Evolutionary conservation across 148 eudicot species (phyloP).

Genomic region (Arbutus unedo): DNA sequence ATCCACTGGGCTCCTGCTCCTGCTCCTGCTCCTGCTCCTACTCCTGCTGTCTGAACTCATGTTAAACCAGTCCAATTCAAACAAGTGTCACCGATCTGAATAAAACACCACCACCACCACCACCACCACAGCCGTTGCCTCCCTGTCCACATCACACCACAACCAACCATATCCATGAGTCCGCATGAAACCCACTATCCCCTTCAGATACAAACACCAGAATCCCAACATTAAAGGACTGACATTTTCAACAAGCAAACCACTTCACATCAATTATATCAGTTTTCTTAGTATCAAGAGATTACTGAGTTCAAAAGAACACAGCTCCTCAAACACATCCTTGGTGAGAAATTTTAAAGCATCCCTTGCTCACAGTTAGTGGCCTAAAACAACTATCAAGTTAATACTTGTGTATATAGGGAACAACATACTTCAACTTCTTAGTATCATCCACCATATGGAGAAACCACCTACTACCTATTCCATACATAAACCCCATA

Average conservation of each 20-base stretch:
- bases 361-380: constrained; percentile 10
- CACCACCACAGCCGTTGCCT: constrained; percentile 61
- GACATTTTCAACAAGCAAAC: constrained; percentile 32
- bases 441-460: neutral
- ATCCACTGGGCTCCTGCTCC: constrained; percentile 79
- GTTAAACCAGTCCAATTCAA: constrained; percentile 38
- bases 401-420: neutral
- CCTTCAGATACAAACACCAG: constrained; percentile 38
- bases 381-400: neutral
- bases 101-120: constrained; percentile 46
- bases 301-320: constrained; percentile 8
- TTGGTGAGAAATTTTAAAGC: constrained; percentile 13
- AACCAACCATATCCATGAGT: constrained; percentile 59
- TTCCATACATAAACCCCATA: neutral
- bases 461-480: neutral
- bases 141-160: constrained; percentile 69
- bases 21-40: constrained; percentile 81
- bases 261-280: constrained; percentile 34
- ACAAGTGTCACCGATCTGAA: constrained; percentile 37
- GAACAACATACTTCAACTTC: neutral
- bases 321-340: constrained; percentile 17
- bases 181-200: constrained; percentile 35
- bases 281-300: constrained; percentile 23
- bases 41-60: constrained; percentile 80
- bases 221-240: constrained; percentile 30